Evolutionary conservation across 2,329 filamentous ascomycete species (phyloP).

Genomic region (Graphium sp.): DNA sequence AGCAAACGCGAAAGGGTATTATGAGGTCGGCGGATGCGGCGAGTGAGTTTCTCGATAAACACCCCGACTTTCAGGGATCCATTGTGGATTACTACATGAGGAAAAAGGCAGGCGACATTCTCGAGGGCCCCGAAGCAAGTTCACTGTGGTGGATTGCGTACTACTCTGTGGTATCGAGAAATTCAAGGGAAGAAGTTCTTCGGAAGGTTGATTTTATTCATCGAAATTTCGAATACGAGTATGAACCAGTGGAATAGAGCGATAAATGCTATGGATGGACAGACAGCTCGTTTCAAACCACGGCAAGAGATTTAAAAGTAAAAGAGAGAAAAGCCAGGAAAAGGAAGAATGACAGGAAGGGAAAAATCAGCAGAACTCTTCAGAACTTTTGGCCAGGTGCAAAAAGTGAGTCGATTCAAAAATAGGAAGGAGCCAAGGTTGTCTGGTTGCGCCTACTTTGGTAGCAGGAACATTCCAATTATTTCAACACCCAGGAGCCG

Average conservation of each 20-base stretch:
- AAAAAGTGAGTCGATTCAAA: too few relatives aligned
- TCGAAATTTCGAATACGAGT: slow-evolving; percentile 1
- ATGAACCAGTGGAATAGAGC: not conserved
- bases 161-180: not conserved
- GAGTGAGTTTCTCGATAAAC: slow-evolving; percentile 3
- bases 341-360: too few relatives aligned
- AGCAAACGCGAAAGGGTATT: slow-evolving; percentile 4
- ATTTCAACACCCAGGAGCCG: too few relatives aligned
- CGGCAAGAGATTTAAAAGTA: too few relatives aligned
- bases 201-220: slow-evolving; percentile 1
- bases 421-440: too few relatives aligned
- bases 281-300: too few relatives aligned
- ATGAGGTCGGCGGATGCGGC: slow-evolving; percentile 6
- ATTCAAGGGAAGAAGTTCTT: not conserved
- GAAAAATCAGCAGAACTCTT: too few relatives aligned
- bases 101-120: slow-evolving; percentile 4
- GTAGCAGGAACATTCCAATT: too few relatives aligned
- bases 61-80: slow-evolving; percentile 4
- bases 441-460: too few relatives aligned
- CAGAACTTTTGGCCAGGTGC: too few relatives aligned
- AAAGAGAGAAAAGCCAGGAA: too few relatives aligned
- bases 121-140: slow-evolving; percentile 6
- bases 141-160: slow-evolving; percentile 7
- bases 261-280: too few relatives aligned
- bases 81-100: slow-evolving; percentile 7